Conservation (phyloP, 441 rosid genomes). For the Kokia cookei region DNA sequence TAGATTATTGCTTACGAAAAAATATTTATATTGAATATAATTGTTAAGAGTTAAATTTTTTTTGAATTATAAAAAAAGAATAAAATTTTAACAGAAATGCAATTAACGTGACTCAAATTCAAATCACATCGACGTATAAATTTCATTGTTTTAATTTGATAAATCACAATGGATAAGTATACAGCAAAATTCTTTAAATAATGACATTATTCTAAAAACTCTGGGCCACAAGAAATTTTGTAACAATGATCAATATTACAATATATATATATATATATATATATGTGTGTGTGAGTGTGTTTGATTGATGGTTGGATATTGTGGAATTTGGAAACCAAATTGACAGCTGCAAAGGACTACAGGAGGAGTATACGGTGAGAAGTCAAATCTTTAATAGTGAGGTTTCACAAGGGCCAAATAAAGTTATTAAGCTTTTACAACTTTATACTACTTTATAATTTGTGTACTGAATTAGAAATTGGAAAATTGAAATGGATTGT, state of each 20-base stretch:
- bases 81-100: no score
- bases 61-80: no score
- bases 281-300: neutral
- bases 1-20: no score
- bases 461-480: neutral
- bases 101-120: no score
- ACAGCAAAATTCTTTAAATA: no score
- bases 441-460: neutral
- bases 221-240: no score
- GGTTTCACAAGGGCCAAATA: neutral
- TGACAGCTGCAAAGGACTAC: no score
- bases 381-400: neutral
- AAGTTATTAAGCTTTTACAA: neutral
- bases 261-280: neutral
- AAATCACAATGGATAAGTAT: neutral
- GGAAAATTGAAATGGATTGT: neutral
- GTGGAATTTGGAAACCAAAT: neutral
- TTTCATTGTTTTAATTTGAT: neutral
- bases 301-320: neutral
- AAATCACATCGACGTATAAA: no score
- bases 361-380: neutral
- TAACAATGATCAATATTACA: no score
- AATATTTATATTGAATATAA: no score
- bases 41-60: no score
- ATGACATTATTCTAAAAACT: no score